These are phyloP conservation scores for Stachybotrys chlorohalonatus DNA, from an alignment of 2,329 filamentous ascomycete genomes.

Conservation along the genomic window DNA sequence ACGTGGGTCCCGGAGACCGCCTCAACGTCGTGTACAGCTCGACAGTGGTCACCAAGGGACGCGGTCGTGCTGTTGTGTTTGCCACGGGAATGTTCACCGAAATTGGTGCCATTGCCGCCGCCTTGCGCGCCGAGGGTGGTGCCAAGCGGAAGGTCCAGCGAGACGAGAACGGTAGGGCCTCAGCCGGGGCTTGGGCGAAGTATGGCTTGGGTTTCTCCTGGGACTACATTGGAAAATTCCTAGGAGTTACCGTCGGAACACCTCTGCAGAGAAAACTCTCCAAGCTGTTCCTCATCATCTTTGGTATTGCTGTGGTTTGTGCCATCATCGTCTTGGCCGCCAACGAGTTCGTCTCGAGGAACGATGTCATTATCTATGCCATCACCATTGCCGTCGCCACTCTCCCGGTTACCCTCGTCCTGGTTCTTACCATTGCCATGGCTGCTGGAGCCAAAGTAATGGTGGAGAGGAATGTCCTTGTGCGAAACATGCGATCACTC, in stretches of 20 bases:
- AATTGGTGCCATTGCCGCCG: slow-evolving; percentile 46
- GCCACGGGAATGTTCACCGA: slow-evolving; percentile 52
- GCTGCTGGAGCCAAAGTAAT: slow-evolving; percentile 40
- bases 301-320: slow-evolving; percentile 9
- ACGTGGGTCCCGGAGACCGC: slow-evolving; percentile 35
- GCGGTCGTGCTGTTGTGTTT: slow-evolving; percentile 48
- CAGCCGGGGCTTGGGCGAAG: background rate
- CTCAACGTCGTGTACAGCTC: slow-evolving; percentile 51
- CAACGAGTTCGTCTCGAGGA: slow-evolving; percentile 21
- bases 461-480: slow-evolving; percentile 38
- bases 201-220: background rate
- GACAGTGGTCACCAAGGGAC: slow-evolving; percentile 48
- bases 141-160: slow-evolving; percentile 2
- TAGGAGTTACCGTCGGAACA: slow-evolving; percentile 46
- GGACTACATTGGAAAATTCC: slow-evolving; percentile 25
- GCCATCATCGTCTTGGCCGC: slow-evolving; percentile 13
- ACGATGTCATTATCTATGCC: slow-evolving; percentile 29
- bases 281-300: slow-evolving; percentile 54
- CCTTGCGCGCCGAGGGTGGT: slow-evolving; percentile 18
- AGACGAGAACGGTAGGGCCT: background rate
- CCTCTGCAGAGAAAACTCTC: slow-evolving; percentile 60
- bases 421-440: slow-evolving; percentile 53
- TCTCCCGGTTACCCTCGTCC: slow-evolving; percentile 33
- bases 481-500: slow-evolving; percentile 34
- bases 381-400: slow-evolving; percentile 33